Conservation (phyloP, 2,329 filamentous ascomycete genomes). For the Colletotrichum spinosum region DNA sequence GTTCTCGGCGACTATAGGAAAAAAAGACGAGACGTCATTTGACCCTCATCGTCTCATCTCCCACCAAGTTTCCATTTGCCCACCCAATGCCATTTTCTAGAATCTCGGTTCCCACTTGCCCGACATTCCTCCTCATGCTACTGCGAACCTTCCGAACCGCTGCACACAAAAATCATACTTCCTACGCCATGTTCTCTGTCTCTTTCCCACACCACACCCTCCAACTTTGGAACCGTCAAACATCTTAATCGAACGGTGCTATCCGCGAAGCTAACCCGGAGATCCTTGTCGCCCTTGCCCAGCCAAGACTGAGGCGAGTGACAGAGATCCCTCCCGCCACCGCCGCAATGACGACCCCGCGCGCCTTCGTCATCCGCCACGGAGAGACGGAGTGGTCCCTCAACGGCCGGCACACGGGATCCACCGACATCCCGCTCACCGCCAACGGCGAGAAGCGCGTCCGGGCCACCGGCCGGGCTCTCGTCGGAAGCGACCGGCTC, state of each 20-base stretch:
- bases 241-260: no score
- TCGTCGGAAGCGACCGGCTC: conserved; percentile 85
- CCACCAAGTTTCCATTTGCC: background rate
- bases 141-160: background rate
- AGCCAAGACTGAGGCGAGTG: conserved; percentile 5
- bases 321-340: conserved; percentile 4
- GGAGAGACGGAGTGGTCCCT: conserved; percentile 97
- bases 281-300: conserved; percentile 14
- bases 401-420: conserved; percentile 85
- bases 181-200: background rate
- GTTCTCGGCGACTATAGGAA: no score
- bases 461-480: conserved; percentile 80
- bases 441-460: conserved; percentile 82
- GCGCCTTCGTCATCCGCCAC: conserved; percentile 87
- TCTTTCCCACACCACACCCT: background rate
- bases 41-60: conserved; percentile 22
- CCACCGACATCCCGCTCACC: conserved; percentile 88
- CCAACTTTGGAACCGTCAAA: no score
- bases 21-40: conserved; percentile 6
- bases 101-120: background rate
- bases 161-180: background rate
- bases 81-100: conserved; percentile 17
- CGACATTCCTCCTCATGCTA: conserved; percentile 1
- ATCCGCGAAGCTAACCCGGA: background rate
- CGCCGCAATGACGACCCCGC: conserved; percentile 61